A percentile compares a stretch with the other conserved stretches of the same genome.
Conservation (phyloP, 2,329 filamentous ascomycete species). For the Pseudogymnoascus sp. region DNA sequence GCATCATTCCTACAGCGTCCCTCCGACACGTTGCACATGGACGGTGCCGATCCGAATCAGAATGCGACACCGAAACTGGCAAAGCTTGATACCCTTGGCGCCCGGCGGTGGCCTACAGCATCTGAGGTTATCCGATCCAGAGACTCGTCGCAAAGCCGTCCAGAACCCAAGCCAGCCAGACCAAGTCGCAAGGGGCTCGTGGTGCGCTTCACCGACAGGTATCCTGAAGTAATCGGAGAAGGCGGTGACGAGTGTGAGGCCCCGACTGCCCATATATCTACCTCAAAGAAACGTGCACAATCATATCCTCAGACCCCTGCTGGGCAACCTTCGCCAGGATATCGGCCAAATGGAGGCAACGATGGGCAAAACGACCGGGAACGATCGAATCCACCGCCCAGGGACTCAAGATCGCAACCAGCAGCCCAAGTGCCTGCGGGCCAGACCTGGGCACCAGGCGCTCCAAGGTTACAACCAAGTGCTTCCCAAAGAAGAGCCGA, state of each 20-base stretch:
- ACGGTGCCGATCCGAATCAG: slow-evolving; percentile 38
- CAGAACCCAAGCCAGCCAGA: slow-evolving; percentile 25
- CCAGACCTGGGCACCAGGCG: background rate
- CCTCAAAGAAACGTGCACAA: slow-evolving; percentile 37
- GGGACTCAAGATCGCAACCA: background rate
- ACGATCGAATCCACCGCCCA: background rate
- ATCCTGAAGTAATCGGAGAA: slow-evolving; percentile 78
- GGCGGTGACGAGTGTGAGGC: slow-evolving; percentile 79
- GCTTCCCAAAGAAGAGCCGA: background rate
- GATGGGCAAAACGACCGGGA: background rate
- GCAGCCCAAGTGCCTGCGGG: background rate
- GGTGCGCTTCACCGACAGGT: slow-evolving; percentile 64
- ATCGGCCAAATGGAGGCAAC: background rate
- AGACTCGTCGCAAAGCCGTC: slow-evolving; percentile 16
- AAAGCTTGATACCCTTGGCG: slow-evolving; percentile 38
- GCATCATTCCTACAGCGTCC: slow-evolving; percentile 51
- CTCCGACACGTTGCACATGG: slow-evolving; percentile 45
- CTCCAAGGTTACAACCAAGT: background rate
- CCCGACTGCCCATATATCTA: slow-evolving; percentile 63
- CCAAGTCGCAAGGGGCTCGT: slow-evolving; percentile 56
- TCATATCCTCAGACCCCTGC: slow-evolving; percentile 17
- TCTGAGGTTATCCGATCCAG: slow-evolving; percentile 29
- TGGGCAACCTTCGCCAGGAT: background rate
- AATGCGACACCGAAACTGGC: slow-evolving; percentile 16
- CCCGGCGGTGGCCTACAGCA: slow-evolving; percentile 42